Evolutionary conservation across 805 yeast species (phyloP).

Genomic region (Lipomyces kockii): DNA sequence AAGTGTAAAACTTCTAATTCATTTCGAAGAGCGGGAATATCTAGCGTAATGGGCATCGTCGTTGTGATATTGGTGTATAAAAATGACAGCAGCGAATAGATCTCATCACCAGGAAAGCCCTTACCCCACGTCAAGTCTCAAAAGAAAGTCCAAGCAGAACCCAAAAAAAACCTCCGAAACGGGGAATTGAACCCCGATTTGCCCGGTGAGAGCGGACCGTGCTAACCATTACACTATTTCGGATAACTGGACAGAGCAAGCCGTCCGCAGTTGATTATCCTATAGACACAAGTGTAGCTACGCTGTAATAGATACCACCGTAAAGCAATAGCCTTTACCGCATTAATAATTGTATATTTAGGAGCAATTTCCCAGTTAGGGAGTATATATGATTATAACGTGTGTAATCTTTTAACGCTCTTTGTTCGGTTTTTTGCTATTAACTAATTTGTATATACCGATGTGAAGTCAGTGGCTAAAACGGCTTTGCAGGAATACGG

Average conservation of each 20-base stretch:
- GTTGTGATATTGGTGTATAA: neutral
- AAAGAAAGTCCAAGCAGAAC: neutral
- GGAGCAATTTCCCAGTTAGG: too few species aligned
- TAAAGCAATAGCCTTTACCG: too few species aligned
- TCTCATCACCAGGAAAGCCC: neutral
- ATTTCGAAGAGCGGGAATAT: constrained; percentile 40
- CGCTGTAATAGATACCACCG: too few species aligned
- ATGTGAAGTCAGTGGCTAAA: too few species aligned
- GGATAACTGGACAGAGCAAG: neutral
- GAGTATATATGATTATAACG: too few species aligned
- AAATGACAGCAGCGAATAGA: neutral
- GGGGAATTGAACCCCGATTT: constrained; percentile 12
- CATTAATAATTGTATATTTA: too few species aligned
- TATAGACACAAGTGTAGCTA: neutral
- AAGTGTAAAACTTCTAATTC: constrained; percentile 68
- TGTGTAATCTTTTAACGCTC: too few species aligned
- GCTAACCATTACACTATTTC: constrained; percentile 10
- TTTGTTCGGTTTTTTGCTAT: too few species aligned
- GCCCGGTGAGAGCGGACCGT: constrained; percentile 13
- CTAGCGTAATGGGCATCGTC: neutral
- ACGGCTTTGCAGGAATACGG: too few species aligned
- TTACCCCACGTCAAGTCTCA: neutral
- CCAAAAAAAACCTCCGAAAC: neutral
- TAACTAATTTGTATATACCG: too few species aligned
- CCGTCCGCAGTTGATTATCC: neutral